Base-by-base conservation (phyloP, 2,329 filamentous ascomycete genomes). In the Botryotinia calthae region DNA sequence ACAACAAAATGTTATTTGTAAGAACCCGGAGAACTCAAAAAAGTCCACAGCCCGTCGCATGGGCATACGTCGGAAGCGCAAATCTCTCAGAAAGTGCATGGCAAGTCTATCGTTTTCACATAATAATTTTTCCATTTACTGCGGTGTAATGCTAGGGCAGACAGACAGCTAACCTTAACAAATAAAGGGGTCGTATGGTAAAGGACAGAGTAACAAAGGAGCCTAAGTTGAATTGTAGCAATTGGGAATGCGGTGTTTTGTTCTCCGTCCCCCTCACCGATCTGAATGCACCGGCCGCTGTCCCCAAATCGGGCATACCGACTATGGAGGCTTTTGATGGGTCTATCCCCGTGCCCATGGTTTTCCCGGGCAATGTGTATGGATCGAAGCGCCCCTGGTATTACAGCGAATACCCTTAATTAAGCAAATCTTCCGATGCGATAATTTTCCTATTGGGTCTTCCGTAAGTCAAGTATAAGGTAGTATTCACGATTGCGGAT, bases 231-330 rank as follows among this genome's bases (percentile, higher is more conserved):
- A 94, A 88, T 75, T 94, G 92, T 81, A 90, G 93, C 71, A 99
- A 98, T 81, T 98, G 95, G 95, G 96, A 98, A 83, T 97, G 94
- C 79, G 96, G 96, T 51, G 93, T 99, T 1, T 78, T 98, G 37
- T 81, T 98, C 58, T 89, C 74, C 76, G n/a, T 71, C 9, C 56
- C 48, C 46, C 42, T 59, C 12, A 65, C 71, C 31, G 40, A 56
- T 28, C 18, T 58, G 44, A 70, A 65, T 44, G 22, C 54, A 22
- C 42, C 44, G 40, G 58, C 61, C 62, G 51, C 67, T 20, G 62
- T 72, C 67, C 68, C 61, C 28, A 34, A 66, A 56, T 56, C 31
- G 51, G 66, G 28, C 25, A 70, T 73, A 54, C 72, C 75, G 78
- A 62, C 78, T 80, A 73, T 81, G 81, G 9, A 82, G 8, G 82